Evolutionary conservation across 192 early-diverging fungal genomes (phyloP).

Genomic region (Coemansia sp.): DNA sequence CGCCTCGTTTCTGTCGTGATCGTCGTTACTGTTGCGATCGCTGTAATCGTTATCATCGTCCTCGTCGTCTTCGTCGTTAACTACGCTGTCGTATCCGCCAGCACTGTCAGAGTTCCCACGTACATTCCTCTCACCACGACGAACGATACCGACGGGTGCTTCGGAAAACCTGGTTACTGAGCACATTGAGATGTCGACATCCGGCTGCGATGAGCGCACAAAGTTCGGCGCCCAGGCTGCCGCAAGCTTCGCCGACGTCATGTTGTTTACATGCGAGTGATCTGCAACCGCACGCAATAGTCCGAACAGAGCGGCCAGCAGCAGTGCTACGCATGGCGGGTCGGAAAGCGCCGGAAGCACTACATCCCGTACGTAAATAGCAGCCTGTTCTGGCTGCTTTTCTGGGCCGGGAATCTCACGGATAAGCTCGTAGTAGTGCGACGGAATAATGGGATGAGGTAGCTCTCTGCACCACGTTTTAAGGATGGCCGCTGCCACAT

Average conservation of each 20-base stretch:
- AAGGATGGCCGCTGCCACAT: slow-evolving; percentile 77
- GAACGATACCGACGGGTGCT: background rate
- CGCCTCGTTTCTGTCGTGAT: slow-evolving; percentile 32
- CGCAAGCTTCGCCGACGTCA: slow-evolving; percentile 81
- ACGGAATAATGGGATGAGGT: slow-evolving; percentile 72
- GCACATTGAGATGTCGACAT: slow-evolving; percentile 55
- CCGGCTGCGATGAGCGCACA: slow-evolving; percentile 58
- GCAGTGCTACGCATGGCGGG: slow-evolving; percentile 56
- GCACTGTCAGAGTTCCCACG: background rate
- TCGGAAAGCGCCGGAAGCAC: slow-evolving; percentile 50
- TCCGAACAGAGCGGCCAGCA: slow-evolving; percentile 66
- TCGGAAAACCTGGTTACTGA: slow-evolving; percentile 47
- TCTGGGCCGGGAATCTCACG: slow-evolving; percentile 52
- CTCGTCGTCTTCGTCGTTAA: slow-evolving; percentile 5
- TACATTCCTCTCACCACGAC: background rate
- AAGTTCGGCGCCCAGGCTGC: slow-evolving; percentile 90
- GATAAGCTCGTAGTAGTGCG: slow-evolving; percentile 61
- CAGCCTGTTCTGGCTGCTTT: slow-evolving; percentile 34
- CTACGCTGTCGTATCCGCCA: slow-evolving; percentile 6
- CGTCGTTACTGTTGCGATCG: slow-evolving; percentile 15
- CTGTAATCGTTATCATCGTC: slow-evolving; percentile 8
- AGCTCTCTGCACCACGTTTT: slow-evolving; percentile 86
- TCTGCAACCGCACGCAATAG: slow-evolving; percentile 73
- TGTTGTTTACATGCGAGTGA: slow-evolving; percentile 70
- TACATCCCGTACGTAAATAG: slow-evolving; percentile 37